Base-by-base conservation (phyloP, 2,329 filamentous ascomycete species). In the Paramyrothecium roridum region DNA sequence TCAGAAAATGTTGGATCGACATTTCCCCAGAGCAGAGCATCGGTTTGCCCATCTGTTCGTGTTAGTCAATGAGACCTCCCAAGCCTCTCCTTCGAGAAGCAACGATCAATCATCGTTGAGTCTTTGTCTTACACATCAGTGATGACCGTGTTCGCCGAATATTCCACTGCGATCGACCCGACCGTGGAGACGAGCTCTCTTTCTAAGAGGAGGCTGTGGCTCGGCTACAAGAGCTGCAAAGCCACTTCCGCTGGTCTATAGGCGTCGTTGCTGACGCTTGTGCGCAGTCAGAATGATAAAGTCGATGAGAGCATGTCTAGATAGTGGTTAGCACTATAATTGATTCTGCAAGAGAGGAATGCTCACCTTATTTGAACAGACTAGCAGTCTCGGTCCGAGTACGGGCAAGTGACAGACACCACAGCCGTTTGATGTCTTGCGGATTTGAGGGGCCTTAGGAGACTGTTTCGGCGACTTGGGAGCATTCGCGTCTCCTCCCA, bases 341-440 rank as follows among this genome's bases (percentile, higher is more conserved):
- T 34, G 43, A n/a, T 22, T 17, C 30, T 48, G 8, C n/a, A 30
- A 20, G 23, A 20, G 23, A 13, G 26, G 7, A 22, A 52, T 20
- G 68, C 73, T 68, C 64, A 82, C 80, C 69, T 76, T 72, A 58
- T 81, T 81, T 4, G 73, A 69, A 63, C 81, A 84, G 23, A 82
- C 65, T 30, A 83, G 65, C 59, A 79, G 69, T 12, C 70, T 72
- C 3, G 79, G 75, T 2, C 79, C 78, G 21, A 77, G 68, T 21
- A 81, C 79, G 6, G 75, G 73, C 48, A 78, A 71, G 12, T 75
- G 75, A 58, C 81, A 84, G 16, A 78, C 62, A 2, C 67, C 68
- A 58, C 80, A 82, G 48, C 80, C 79, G 34, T 72, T 76, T 20
- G 71, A 65, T 20, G 74, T 75, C 60, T 72, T 77, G 55, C 73